Percentiles rank a stretch among this genome's conserved stretches.
Conservation (phyloP, 768 basidiomycete species). For the Agrocybe pediades region DNA sequence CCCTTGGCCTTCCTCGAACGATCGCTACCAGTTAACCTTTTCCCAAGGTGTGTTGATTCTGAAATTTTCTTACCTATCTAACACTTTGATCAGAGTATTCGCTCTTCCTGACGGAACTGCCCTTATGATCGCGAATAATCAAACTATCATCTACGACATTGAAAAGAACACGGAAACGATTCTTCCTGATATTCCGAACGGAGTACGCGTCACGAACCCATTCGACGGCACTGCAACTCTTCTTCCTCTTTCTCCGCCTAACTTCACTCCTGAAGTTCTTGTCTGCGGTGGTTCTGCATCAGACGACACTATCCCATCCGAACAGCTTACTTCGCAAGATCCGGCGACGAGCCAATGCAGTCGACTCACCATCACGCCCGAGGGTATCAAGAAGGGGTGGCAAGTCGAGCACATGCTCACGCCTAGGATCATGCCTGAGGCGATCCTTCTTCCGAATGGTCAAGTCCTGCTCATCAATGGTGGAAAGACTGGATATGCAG, state of each 20-base stretch:
- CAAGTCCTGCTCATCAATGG: constrained; percentile 44
- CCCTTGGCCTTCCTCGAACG: constrained; percentile 25
- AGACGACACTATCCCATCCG: constrained; percentile 23
- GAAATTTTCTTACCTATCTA: neutral
- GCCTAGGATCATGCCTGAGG: constrained; percentile 38
- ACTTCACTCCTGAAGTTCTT: constrained; percentile 43
- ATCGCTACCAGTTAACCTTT: constrained; percentile 27
- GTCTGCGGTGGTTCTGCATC: constrained; percentile 45
- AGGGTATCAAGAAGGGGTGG: constrained; percentile 43
- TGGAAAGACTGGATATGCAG: constrained; percentile 38
- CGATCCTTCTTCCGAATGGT: constrained; percentile 41
- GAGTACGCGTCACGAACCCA: constrained; percentile 42
- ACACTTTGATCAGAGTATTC: constrained; percentile 17
- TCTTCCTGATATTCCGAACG: constrained; percentile 43
- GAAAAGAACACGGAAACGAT: constrained; percentile 32
- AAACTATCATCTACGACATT: constrained; percentile 28
- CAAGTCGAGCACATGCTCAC: constrained; percentile 41
- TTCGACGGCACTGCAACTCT: constrained; percentile 35
- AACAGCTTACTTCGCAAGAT: constrained; percentile 34
- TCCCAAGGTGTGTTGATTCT: constrained; percentile 23
- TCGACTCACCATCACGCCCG: constrained; percentile 37
- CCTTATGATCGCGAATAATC: constrained; percentile 41
- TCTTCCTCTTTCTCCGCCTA: constrained; percentile 32
- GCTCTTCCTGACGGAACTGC: constrained; percentile 41
- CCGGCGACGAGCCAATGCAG: constrained; percentile 44